Evolutionary conservation across 768 basidiomycete genomes (phyloP), one percentile per base, ranked within the genome.

Genomic region (Coprinellus aureogranulatus): DNA sequence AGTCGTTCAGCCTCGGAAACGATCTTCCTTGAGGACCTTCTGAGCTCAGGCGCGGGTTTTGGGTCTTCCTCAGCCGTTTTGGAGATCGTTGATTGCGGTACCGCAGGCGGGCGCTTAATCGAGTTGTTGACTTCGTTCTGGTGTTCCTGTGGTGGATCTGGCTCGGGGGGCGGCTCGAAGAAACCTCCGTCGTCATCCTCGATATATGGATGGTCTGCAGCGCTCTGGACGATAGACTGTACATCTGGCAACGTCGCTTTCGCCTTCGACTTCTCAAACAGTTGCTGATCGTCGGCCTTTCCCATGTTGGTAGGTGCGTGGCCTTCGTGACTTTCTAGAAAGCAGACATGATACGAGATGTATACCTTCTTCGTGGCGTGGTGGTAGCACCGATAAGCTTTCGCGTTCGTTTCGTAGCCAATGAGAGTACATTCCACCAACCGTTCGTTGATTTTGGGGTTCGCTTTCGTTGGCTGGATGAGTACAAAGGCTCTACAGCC

Each of bases 381-480:
- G 26, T 63, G 41, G 30, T 63, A 59, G 57, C 64, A 60, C 22
- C 64, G 16, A 41, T 64, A 63, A 2, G 59, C 25, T 57, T 65
- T 65, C 0, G 64, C 31, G 28, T 59, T 47, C 6, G 9, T 28
- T n/a, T 62, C 59, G 44, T 67, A 67, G 18, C 63, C 66, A 44
- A 67, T 59, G 2, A 67, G 61, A 26, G 64, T 42, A 25, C 60
- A 66, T 48, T 67, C 65, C 25, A 60, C 25, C 11, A 59, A 60
- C 12, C 64, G 54, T 53, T 60, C 48, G 28, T 61, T 64, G 0
- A 72, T 55, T 41, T 73, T 72, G 0, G 67, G 70, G 30, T 72
- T 70, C 3, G 66, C 54, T 22, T 56, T 57, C 18, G 55, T 48
- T 47, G 41, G 41, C 8, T 62, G 67, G 1, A 67, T 64, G 0